Percentiles rank a stretch among this genome's conserved stretches.
phyloP scores from a whole-genome alignment of 768 basidiomycete genomes.

The Suillus decipiens region DNA sequence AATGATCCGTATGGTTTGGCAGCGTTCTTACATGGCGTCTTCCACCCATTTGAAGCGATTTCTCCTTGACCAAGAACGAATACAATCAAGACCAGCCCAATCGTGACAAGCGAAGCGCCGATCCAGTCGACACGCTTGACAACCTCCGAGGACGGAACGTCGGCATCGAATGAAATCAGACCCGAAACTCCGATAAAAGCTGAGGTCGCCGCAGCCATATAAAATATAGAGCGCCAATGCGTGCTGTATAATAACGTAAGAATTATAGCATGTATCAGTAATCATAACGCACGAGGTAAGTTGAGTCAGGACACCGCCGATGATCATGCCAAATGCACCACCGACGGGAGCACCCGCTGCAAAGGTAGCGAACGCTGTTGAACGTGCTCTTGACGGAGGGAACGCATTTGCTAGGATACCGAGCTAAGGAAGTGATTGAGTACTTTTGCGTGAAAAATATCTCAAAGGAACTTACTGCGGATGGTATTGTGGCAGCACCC shows the following conservation, averaged over 20 bases:
- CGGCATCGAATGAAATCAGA: slow-evolving; percentile 60
- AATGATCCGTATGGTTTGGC: slow-evolving; percentile 19
- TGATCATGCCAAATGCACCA: slow-evolving; percentile 62
- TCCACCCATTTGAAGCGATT: slow-evolving; percentile 62
- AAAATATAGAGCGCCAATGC: slow-evolving; percentile 74
- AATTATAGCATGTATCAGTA: neutral
- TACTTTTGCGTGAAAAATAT: neutral
- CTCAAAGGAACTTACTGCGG: slow-evolving; percentile 47
- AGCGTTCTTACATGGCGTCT: slow-evolving; percentile 48
- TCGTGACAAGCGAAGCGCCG: slow-evolving; percentile 65
- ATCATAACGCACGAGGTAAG: slow-evolving; percentile 36
- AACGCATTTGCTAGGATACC: slow-evolving; percentile 85
- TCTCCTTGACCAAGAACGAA: slow-evolving; percentile 74
- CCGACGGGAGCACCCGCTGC: slow-evolving; percentile 86
- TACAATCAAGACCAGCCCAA: slow-evolving; percentile 66
- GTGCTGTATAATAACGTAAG: slow-evolving; percentile 16
- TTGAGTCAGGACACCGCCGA: slow-evolving; percentile 77
- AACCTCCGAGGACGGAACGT: slow-evolving; percentile 40
- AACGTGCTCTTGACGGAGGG: slow-evolving; percentile 64
- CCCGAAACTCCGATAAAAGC: slow-evolving; percentile 53
- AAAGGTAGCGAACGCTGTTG: slow-evolving; percentile 81
- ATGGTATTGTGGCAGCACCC: slow-evolving; percentile 72
- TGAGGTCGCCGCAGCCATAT: slow-evolving; percentile 58
- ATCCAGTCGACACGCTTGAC: slow-evolving; percentile 73
- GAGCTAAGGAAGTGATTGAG: slow-evolving; percentile 42